phyloP scores from a whole-genome alignment of 495 filamentous ascomycete species.

The Neurospora sp. region DNA sequence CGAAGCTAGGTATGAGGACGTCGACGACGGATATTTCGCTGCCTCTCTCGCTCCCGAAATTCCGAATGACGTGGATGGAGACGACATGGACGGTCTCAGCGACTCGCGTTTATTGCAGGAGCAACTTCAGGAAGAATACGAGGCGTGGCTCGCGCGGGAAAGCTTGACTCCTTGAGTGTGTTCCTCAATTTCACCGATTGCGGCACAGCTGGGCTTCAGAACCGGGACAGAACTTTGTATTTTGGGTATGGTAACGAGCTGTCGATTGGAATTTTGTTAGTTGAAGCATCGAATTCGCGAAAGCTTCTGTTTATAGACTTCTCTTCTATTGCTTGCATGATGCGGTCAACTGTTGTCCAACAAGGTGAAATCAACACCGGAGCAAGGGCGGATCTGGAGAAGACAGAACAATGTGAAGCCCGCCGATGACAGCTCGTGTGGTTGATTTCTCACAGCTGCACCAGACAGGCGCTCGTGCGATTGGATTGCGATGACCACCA shows the following conservation, averaged over 20 bases:
- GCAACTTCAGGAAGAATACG: too few relatives aligned
- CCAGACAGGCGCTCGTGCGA: too few relatives aligned
- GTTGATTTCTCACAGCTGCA: background rate
- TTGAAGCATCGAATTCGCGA: background rate
- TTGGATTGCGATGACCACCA: background rate
- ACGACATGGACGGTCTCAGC: too few relatives aligned
- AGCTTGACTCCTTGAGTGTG: background rate
- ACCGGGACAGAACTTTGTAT: background rate
- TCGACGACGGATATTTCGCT: too few relatives aligned
- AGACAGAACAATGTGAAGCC: background rate
- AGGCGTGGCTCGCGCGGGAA: background rate
- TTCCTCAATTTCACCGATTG: background rate
- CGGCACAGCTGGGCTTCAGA: background rate
- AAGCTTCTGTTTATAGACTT: background rate
- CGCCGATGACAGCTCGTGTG: background rate
- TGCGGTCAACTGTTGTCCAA: background rate
- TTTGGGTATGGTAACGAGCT: background rate
- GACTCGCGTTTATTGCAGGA: too few relatives aligned
- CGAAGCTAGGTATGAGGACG: too few relatives aligned
- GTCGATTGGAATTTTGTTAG: background rate
- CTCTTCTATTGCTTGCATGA: background rate
- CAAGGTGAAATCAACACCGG: background rate
- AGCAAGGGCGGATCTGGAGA: background rate
- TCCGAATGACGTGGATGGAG: too few relatives aligned
- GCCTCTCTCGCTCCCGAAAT: too few relatives aligned